Conservation (phyloP, 2,329 filamentous ascomycete species). For the Talaromyces atroroseus region DNA sequence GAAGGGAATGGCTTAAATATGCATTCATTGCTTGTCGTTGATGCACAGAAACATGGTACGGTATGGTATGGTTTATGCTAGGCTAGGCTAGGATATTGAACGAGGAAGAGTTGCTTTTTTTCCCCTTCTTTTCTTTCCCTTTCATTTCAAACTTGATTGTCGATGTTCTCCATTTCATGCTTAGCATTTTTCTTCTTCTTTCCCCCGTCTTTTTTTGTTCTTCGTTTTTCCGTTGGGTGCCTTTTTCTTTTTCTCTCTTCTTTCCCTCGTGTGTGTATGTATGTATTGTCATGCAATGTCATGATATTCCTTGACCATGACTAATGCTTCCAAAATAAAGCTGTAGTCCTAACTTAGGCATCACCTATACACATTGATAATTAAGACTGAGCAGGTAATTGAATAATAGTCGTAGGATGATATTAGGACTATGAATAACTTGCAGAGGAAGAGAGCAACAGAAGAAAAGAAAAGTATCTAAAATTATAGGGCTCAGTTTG, state of each 20-base stretch:
- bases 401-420: neutral
- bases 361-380: no score
- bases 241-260: neutral
- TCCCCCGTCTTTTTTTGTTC: neutral
- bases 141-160: neutral
- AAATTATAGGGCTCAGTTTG: neutral
- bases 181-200: conserved; percentile 15
- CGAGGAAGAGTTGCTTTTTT: conserved; percentile 4
- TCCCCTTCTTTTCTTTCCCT: neutral
- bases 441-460: neutral
- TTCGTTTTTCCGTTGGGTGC: neutral
- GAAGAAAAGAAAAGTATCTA: neutral
- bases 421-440: neutral
- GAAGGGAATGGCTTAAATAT: neutral
- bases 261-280: conserved; percentile 6
- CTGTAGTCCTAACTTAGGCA: no score
- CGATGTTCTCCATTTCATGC: conserved; percentile 6
- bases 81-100: conserved; percentile 7
- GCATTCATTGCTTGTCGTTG: neutral
- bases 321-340: neutral
- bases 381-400: no score
- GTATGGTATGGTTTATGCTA: neutral
- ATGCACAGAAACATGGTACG: neutral
- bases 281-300: conserved; percentile 14
- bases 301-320: neutral